A percentile compares a stretch with the other conserved stretches of the same genome.
These are phyloP conservation scores for Pterocarpus macrocarpus DNA, from an alignment of 306 rosid species.

Conservation along the genomic window DNA sequence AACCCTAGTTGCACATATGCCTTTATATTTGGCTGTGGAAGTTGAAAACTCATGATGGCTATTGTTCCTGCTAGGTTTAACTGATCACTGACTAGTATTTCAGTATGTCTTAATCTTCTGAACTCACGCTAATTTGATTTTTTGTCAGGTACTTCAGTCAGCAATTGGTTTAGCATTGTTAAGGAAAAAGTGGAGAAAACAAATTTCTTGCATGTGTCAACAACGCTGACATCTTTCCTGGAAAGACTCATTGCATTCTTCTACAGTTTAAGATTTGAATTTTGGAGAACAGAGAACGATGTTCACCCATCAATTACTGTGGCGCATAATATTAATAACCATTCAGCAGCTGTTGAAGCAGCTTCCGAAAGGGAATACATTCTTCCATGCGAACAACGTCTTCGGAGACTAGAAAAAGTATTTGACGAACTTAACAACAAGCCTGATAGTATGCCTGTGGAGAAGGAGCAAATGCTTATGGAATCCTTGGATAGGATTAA, in stretches of 20 bases:
- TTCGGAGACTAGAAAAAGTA: conserved; percentile 76
- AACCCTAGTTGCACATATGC: conserved; percentile 13
- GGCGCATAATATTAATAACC: conserved; percentile 53
- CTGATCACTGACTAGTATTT: conserved; percentile 25
- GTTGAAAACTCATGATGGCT: conserved; percentile 29
- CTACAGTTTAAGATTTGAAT: conserved; percentile 57
- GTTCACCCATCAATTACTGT: conserved; percentile 64
- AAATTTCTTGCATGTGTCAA: conserved; percentile 52
- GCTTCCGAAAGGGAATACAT: conserved; percentile 63
- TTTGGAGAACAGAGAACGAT: conserved; percentile 73
- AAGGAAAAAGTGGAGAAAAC: conserved; percentile 67
- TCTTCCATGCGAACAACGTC: conserved; percentile 78
- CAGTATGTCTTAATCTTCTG: conserved; percentile 18
- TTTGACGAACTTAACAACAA: conserved; percentile 73
- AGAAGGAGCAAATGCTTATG: conserved; percentile 83
- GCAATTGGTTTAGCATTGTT: conserved; percentile 51
- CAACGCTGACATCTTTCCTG: conserved; percentile 61
- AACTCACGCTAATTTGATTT: conserved; percentile 27
- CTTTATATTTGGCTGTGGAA: conserved; percentile 31
- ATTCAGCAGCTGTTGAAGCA: conserved; percentile 60
- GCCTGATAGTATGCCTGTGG: conserved; percentile 82
- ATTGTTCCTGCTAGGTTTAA: conserved; percentile 22
- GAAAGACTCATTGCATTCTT: conserved; percentile 64
- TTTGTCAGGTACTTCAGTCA: conserved; percentile 60
- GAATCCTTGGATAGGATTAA: conserved; percentile 92